Evolutionary conservation across 345 rosid species (phyloP), one percentile per base, ranked within the genome.

Genomic region (Moringa oleifera): DNA sequence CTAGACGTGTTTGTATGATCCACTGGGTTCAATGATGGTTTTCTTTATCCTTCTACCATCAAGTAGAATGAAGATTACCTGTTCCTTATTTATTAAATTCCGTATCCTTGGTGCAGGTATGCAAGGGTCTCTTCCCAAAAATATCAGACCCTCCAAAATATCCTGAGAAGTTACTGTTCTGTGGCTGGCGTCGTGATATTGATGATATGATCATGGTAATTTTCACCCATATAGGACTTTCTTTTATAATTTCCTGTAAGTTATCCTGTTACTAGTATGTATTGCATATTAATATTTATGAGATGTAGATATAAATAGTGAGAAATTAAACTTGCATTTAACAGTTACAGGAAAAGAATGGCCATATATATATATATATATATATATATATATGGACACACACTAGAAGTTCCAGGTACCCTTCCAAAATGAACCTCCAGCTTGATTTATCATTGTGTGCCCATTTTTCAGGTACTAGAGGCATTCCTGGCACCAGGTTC

Each of bases 181-280:
- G 95, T 71, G 98, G 98, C 36, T 91, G 98, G 98, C 91, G 98
- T 21, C 91, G 98, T 52, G 96, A 88, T 83, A 86, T 91, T 68
- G 84, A 88, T 79, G 98, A 91, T 83, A 91, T 91, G 98, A 91
- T 91, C 61, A 79, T 70, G 91, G 98, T 88, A 85, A 69, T 41
- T 33, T 31, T 25, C 23, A 25, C 18, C 20, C 20, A 23, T 22
- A 59, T 2, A 49, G 16, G 18, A 59, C 18, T 20, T 20, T 62
- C 56, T 57, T 65, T 52, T 25, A 23, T 50, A 62, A 16, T 61
- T 61, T 55, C 62, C 46, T 55, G 49, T 6, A 51, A 4, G 33
- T 4, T 23, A 18, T 19, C 25, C 18, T 11, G 24, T 58, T 22
- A 11, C 36, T 12, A 50, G 17, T 58, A 33, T 59, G 61, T 53